Evolutionary conservation across 2,329 filamentous ascomycete species (phyloP), one percentile per base, ranked within the genome.

Genomic region (Zopfia rhizophila): DNA sequence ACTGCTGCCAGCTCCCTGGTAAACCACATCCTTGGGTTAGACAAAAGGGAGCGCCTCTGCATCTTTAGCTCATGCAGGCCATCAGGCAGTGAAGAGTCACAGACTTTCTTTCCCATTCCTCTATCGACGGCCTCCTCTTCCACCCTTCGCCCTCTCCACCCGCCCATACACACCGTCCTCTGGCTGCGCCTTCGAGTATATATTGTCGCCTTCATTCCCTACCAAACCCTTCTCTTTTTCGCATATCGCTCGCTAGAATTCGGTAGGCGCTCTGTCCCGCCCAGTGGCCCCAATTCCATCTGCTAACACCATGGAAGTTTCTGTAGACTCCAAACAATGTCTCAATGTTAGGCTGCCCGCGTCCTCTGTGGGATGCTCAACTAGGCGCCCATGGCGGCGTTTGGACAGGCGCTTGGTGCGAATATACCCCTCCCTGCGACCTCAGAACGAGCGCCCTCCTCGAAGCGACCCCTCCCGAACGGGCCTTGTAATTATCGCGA

Each of bases 401-500:
- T 61, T 45, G 61, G 49, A 54, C 56, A 60, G 51, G 51, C 60
- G 42, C 43, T 53, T 36, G 27, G 55, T 46, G 50, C 63, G 45
- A 55, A 52, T 29, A 49, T 43, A 31, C 37, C 32, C 36, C 40
- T 51, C 30, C 49, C 48, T 48, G 44, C 66, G 42, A 35, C 54
- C 25, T 30, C 48, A 25, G 47, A 42, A 16, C 48, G 48, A 39
- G 40, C 45, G 23, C 45, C 55, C 13, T 56, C 58, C 33, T 56
- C 62, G 47, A 61, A 59, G 49, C 61, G 54, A 47, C 60, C 66
- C 19, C 67, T 81, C 12, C 80, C 80, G n/a, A 73, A 65, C 53
- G 81, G 81, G 33, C 68, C 74, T 23, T 83, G 81, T 72, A 78
- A 79, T 60, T 80, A 73, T 63, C 77, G 75, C 56, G 76, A 81